Conservation (phyloP, 208 protist species). For the Wallacemonas sp. region DNA sequence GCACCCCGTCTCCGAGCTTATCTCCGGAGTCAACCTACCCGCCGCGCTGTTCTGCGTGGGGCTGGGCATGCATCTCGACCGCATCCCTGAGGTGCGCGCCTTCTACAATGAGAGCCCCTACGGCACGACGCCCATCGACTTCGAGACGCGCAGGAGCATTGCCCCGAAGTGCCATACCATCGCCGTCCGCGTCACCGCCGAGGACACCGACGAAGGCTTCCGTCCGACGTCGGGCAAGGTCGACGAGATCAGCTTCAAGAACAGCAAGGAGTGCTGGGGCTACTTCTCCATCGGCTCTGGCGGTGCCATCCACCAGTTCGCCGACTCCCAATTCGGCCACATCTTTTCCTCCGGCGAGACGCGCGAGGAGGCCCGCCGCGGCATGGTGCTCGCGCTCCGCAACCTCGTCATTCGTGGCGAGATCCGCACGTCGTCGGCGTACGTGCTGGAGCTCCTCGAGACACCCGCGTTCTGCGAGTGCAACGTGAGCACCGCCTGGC, state of each 20-base stretch:
- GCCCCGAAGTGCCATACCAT: constrained; percentile 93
- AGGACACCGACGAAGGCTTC: constrained; percentile 97
- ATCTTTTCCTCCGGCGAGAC: constrained; percentile 94
- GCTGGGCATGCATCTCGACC: constrained; percentile 95
- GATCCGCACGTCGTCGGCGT: constrained; percentile 95
- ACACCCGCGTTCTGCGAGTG: constrained; percentile 78
- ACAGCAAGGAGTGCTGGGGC: constrained; percentile 96
- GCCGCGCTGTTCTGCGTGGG: constrained; percentile 95
- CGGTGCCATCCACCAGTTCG: constrained; percentile 92
- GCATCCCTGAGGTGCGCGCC: constrained; percentile 94
- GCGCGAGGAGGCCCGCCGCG: constrained; percentile 92
- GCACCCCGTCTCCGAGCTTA: constrained; percentile 97
- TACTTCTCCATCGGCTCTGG: constrained; percentile 95
- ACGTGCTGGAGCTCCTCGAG: constrained; percentile 91
- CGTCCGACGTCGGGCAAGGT: constrained; percentile 94
- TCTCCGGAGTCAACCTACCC: constrained; percentile 96
- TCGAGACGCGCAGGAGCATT: constrained; percentile 47
- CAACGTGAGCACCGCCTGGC: constrained; percentile 82
- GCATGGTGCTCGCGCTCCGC: constrained; percentile 91
- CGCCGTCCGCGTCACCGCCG: constrained; percentile 96
- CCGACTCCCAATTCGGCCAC: constrained; percentile 98
- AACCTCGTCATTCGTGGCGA: constrained; percentile 95
- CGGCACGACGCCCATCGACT: constrained; percentile 83
- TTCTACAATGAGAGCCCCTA: constrained; percentile 91
- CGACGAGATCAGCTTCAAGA: constrained; percentile 95